Evolutionary conservation across 2,329 filamentous ascomycete species (phyloP).

Genomic region (Verticillium tricorpus): DNA sequence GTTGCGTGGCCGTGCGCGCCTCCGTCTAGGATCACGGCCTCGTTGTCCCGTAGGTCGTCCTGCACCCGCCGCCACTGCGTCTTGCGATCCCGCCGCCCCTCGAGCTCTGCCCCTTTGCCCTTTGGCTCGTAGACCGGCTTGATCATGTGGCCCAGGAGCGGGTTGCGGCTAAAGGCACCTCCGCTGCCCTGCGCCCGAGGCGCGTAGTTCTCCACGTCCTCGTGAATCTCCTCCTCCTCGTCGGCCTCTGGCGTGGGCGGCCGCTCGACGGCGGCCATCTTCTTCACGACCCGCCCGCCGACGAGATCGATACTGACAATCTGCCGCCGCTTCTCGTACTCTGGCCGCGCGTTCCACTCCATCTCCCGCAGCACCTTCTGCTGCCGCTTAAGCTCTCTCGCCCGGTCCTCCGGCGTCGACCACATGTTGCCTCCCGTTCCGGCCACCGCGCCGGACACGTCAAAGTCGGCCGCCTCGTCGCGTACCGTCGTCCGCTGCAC

Average conservation of each 20-base stretch:
- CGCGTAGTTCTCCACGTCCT: slow-evolving; percentile 21
- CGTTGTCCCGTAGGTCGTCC: slow-evolving; percentile 55
- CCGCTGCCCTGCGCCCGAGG: slow-evolving; percentile 19
- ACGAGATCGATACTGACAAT: slow-evolving; percentile 82
- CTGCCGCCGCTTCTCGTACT: slow-evolving; percentile 83
- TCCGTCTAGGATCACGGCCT: slow-evolving; percentile 54
- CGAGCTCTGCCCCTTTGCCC: slow-evolving; percentile 41
- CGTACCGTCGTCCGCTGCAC: slow-evolving; percentile 77
- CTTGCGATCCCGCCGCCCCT: slow-evolving; percentile 36
- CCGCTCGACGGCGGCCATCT: slow-evolving; percentile 61
- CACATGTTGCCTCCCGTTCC: slow-evolving; percentile 62
- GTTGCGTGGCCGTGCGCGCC: slow-evolving; percentile 39
- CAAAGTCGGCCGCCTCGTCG: slow-evolving; percentile 72
- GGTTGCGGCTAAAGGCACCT: slow-evolving; percentile 65
- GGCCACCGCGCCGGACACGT: slow-evolving; percentile 40
- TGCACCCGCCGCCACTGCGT: slow-evolving; percentile 57
- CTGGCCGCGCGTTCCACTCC: slow-evolving; percentile 79
- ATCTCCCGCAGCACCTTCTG: slow-evolving; percentile 79
- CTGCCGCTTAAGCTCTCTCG: slow-evolving; percentile 77
- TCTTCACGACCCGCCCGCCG: slow-evolving; percentile 69
- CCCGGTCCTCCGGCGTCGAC: slow-evolving; percentile 79
- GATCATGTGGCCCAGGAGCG: slow-evolving; percentile 60
- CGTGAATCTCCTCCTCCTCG: slow-evolving; percentile 18
- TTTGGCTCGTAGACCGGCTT: slow-evolving; percentile 56
- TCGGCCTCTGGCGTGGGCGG: slow-evolving; percentile 49